Evolutionary conservation across 371 early-diverging fungal genomes (phyloP), one percentile per base, ranked within the genome.

Genomic region (Choanephora cucurbitarum): DNA sequence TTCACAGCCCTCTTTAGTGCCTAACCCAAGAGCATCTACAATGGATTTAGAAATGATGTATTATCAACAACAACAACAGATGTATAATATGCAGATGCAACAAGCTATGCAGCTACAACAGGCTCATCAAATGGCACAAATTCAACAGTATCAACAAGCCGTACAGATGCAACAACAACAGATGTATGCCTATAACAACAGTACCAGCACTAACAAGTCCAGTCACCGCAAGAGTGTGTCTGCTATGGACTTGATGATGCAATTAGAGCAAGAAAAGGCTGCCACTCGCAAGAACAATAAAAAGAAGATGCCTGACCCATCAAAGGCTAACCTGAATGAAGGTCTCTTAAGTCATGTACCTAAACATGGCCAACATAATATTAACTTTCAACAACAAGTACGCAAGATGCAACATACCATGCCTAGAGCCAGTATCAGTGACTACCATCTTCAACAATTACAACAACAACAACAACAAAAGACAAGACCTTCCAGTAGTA

Each of bases 181-280:
- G 54, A 62, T 60, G 40, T 60, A 64, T 46, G 13, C 37, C 46
- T 55, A 18, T 51, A 55, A 6, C 57, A 53, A 19, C 59, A 42
- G 34, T 34, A 53, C 37, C 7, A 28, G 28, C 28, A 44, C 47
- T 28, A 51, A 41, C 49, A 67, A 58, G 31, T 33, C 44, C 13
- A 58, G 44, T 9, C 68, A 73, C 24, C 72, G 77, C 3, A 63
- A 62, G 34, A 73, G 79, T 52, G 57, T 75, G 24, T 73, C 79
- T 19, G 79, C 71, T 17, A 75, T 77, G 78, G 78, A 77, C 48
- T 39, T 77, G 31, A 58, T 77, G 62, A 28, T 70, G 8, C 72
- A 77, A 55, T 49, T 69, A 15, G 78, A 77, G 53, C 62, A 68
- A 48, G 75, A 77, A 59, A 73, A 72, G 40, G 69, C 64, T n/a